These are phyloP conservation scores for Byssothecium circinans DNA, from an alignment of 2,329 filamentous ascomycete species.

Conservation along the genomic window DNA sequence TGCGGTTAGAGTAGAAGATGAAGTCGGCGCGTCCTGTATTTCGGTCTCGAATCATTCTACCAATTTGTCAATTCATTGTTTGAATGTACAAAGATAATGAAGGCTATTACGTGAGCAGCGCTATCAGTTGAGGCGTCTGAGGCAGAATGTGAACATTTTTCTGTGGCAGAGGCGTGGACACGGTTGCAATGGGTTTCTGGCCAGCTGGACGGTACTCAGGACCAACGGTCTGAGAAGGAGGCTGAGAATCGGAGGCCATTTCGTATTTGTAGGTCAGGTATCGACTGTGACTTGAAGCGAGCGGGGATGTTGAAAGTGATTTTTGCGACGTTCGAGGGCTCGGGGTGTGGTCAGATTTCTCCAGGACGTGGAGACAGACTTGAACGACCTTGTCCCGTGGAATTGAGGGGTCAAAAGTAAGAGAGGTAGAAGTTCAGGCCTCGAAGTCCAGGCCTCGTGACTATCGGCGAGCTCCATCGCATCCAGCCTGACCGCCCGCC, in stretches of 20 bases:
- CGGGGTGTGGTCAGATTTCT: background rate
- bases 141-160: conserved; percentile 88
- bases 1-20: conserved; percentile 98
- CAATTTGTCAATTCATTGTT: conserved; percentile 9
- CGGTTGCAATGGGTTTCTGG: conserved; percentile 83
- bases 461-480: conserved; percentile 26
- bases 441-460: background rate
- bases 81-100: background rate
- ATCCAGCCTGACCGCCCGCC: conserved; percentile 23
- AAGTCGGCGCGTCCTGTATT: conserved; percentile 91
- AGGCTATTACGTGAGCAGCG: conserved; percentile 84
- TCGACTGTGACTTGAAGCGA: conserved; percentile 1
- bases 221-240: conserved; percentile 67
- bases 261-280: conserved; percentile 5
- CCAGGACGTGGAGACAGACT: background rate
- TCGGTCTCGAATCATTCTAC: conserved; percentile 91
- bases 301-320: background rate
- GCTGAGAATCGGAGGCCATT: conserved; percentile 32
- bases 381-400: background rate
- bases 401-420: background rate
- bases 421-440: conserved; percentile 4
- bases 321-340: background rate
- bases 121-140: conserved; percentile 96
- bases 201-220: conserved; percentile 75
- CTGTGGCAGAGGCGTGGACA: conserved; percentile 78